A percentile compares a stretch with the other conserved stretches of the same genome.
Evolutionary conservation across 371 early-diverging fungal genomes (phyloP).

Genomic region (Smittium culicis): DNA sequence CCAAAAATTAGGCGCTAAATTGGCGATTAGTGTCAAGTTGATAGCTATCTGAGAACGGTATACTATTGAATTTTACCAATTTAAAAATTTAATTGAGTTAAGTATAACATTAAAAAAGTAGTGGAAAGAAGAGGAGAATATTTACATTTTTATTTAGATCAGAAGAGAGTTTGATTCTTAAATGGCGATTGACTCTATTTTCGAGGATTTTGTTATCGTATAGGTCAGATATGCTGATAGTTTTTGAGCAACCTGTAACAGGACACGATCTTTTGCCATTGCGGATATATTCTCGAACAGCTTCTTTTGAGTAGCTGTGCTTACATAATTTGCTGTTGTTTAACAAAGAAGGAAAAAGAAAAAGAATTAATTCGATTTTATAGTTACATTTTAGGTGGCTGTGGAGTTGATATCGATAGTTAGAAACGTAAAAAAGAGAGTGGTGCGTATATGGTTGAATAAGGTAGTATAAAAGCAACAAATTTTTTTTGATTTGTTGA

Average conservation of each 20-base stretch:
- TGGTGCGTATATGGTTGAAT: no score
- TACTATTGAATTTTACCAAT: no score
- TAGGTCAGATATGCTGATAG: background rate
- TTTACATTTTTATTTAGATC: background rate
- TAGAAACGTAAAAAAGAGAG: no score
- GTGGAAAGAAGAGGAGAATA: no score
- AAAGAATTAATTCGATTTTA: background rate
- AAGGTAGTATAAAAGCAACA: no score
- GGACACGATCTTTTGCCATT: slow-evolving; percentile 1
- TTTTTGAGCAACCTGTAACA: slow-evolving; percentile 4
- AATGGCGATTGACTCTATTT: background rate
- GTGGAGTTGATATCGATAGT: background rate
- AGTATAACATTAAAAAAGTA: no score
- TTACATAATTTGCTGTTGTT: slow-evolving; percentile 4
- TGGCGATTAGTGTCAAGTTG: no score
- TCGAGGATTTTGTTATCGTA: slow-evolving; percentile 8
- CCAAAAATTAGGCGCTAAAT: no score
- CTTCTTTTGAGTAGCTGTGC: slow-evolving; percentile 9
- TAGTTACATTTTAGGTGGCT: background rate
- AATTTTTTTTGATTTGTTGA: no score
- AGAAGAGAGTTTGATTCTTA: background rate
- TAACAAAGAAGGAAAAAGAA: background rate
- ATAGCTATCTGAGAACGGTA: background rate
- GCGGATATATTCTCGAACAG: slow-evolving; percentile 1
- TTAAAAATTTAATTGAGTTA: no score